These are phyloP conservation scores for Populus davidiana DNA, from an alignment of 345 rosid genomes.

Conservation along the genomic window DNA sequence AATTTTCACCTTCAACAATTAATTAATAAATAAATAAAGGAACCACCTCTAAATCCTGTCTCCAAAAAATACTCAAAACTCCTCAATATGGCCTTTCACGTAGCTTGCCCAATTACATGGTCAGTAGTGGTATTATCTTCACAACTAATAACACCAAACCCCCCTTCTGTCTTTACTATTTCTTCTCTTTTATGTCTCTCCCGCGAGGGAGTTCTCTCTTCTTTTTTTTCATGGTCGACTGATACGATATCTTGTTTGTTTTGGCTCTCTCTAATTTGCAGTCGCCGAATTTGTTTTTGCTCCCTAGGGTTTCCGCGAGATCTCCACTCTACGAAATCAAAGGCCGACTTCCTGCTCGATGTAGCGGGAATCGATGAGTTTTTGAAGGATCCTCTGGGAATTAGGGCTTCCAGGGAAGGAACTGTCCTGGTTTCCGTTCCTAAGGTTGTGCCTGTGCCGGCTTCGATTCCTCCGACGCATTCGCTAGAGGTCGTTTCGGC, in stretches of 20 bases:
- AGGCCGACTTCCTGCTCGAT: constrained; percentile 45
- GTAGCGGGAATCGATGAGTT: constrained; percentile 48
- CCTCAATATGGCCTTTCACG: constrained; percentile 97
- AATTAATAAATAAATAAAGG: constrained; percentile 3
- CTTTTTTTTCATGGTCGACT: not conserved
- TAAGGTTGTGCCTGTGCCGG: constrained; percentile 36
- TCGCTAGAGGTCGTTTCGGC: not conserved
- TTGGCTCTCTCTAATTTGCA: constrained; percentile 36
- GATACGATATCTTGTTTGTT: not conserved
- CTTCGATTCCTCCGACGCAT: constrained; percentile 26
- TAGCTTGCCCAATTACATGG: constrained; percentile 99
- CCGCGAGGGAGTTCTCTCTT: not conserved
- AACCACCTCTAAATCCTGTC: constrained; percentile 40
- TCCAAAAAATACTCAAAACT: constrained; percentile 20
- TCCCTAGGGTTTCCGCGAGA: constrained; percentile 76
- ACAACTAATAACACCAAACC: constrained; percentile 1
- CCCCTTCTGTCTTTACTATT: not conserved
- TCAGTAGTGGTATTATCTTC: constrained; percentile 20
- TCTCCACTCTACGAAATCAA: constrained; percentile 44
- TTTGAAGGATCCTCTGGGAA: constrained; percentile 51
- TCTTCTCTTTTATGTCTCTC: not conserved
- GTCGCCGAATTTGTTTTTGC: constrained; percentile 89
- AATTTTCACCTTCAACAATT: not conserved
- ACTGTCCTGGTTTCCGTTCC: constrained; percentile 87
- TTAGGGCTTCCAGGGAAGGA: constrained; percentile 42